phyloP scores from a whole-genome alignment of 129 eudicot genomes.

The Apium graveolens region DNA sequence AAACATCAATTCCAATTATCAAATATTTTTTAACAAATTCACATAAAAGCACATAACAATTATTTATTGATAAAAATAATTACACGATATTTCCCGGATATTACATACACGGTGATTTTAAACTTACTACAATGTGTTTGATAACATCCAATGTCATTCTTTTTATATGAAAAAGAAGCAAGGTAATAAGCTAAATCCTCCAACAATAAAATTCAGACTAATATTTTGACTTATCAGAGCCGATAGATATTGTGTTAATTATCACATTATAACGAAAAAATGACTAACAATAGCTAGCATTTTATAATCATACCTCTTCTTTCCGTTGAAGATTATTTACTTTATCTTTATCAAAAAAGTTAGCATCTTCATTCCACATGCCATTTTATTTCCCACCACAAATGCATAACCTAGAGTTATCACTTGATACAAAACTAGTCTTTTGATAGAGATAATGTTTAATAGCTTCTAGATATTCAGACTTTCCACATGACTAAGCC shows the following conservation, averaged over 20 bases:
- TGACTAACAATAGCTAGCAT: background rate
- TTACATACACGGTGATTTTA: too few species aligned
- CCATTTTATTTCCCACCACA: constrained; percentile 57
- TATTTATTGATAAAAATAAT: too few species aligned
- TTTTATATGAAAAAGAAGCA: background rate
- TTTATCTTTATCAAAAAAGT: constrained; percentile 32
- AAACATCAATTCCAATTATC: too few species aligned
- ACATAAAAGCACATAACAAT: too few species aligned
- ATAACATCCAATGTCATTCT: background rate
- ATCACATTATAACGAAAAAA: background rate
- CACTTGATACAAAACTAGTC: constrained; percentile 36
- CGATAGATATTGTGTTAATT: too few species aligned
- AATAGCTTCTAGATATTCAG: constrained; percentile 59
- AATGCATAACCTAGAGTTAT: constrained; percentile 54
- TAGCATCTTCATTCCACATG: constrained; percentile 14
- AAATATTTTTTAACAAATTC: too few species aligned
- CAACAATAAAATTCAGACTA: background rate
- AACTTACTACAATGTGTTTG: too few species aligned
- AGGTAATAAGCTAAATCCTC: background rate
- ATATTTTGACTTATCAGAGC: too few species aligned
- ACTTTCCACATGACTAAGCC: constrained; percentile 38
- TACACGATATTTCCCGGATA: too few species aligned
- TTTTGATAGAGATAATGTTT: constrained; percentile 51
- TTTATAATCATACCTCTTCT: constrained; percentile 44
- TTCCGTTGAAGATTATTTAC: constrained; percentile 47